Evolutionary conservation across 768 basidiomycete genomes (phyloP).

Genomic region (Rhizopogon vesiculosus): DNA sequence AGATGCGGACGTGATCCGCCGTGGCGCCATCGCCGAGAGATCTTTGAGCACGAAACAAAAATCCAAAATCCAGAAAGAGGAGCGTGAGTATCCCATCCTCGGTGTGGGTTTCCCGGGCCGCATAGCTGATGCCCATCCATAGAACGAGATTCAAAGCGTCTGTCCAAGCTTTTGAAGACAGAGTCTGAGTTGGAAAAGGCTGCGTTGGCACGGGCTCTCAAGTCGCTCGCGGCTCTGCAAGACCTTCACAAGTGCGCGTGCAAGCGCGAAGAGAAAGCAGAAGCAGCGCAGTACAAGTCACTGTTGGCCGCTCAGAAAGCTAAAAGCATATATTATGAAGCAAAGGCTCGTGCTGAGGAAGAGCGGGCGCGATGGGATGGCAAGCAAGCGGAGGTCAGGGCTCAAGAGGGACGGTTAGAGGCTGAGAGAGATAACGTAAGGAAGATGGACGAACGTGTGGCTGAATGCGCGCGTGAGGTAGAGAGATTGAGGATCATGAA

Average conservation of each 20-base stretch:
- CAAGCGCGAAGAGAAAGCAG: constrained; percentile 59
- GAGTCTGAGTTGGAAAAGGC: constrained; percentile 68
- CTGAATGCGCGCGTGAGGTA: constrained; percentile 71
- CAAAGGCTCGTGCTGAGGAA: constrained; percentile 52
- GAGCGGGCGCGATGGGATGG: constrained; percentile 50
- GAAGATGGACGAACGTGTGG: constrained; percentile 56
- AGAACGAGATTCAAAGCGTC: constrained; percentile 56
- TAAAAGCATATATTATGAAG: constrained; percentile 56
- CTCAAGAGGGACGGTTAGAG: constrained; percentile 46
- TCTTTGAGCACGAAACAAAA: constrained; percentile 47
- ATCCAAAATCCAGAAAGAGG: constrained; percentile 44
- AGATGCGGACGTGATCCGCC: constrained; percentile 34
- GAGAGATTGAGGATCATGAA: constrained; percentile 61
- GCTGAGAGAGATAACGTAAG: constrained; percentile 47
- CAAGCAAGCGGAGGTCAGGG: constrained; percentile 41
- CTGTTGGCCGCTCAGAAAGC: constrained; percentile 57
- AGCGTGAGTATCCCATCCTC: constrained; percentile 35
- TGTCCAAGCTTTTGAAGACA: constrained; percentile 65
- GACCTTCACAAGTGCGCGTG: constrained; percentile 63
- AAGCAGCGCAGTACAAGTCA: constrained; percentile 47
- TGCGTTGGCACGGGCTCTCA: constrained; percentile 54
- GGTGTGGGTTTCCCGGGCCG: not conserved
- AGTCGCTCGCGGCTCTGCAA: constrained; percentile 64
- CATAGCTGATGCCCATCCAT: not conserved
- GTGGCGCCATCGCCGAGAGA: constrained; percentile 45